phyloP scores from a whole-genome alignment of 164 flowering plant genomes.

The grape (Vitis vinifera) region ASM3070453v1 NC_081810.1:17259001-17259500 shows the following conservation, averaged over 20 bases:
- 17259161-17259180: conserved; percentile 1
- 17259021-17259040: conserved; percentile 13
- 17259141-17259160: conserved; percentile 22
- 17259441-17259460: no score
- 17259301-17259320: conserved; percentile 18
- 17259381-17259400: conserved; percentile 7
- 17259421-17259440: no score
- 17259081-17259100: not conserved
- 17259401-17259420: not conserved
- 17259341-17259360: conserved; percentile 16
- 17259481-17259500: no score
- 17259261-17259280: conserved; percentile 15
- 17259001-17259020: conserved; percentile 19
- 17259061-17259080: conserved; percentile 18
- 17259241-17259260: conserved; percentile 5
- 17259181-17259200: conserved; percentile 7
- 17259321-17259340: conserved; percentile 20
- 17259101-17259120: conserved; percentile 11
- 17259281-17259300: conserved; percentile 23
- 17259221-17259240: conserved; percentile 3
- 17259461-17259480: no score
- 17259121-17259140: conserved; percentile 33
- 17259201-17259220: not conserved
- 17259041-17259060: conserved; percentile 27
- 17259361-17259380: conserved; percentile 7